Conservation (phyloP, 805 yeast genomes). For the Wickerhamiella brachini region DNA sequence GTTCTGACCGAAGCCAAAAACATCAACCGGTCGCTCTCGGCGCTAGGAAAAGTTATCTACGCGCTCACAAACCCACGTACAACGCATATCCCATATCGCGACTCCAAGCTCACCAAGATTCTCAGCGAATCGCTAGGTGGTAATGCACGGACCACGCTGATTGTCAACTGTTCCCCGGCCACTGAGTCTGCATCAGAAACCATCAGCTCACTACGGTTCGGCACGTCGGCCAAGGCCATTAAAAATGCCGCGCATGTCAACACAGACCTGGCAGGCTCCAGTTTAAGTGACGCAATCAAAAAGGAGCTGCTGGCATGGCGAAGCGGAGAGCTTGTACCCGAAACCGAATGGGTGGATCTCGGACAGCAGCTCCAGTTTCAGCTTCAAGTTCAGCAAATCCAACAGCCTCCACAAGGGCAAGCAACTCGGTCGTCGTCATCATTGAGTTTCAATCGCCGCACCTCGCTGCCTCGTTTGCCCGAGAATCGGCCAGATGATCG, state of each 20-base stretch:
- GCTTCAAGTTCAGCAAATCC: too few relatives aligned
- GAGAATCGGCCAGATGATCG: background rate
- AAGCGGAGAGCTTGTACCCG: constrained; percentile 21
- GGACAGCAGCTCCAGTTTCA: background rate
- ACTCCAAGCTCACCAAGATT: constrained; percentile 64
- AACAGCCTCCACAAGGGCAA: too few relatives aligned
- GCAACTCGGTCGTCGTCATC: background rate
- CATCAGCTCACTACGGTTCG: constrained; percentile 58
- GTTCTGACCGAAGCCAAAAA: constrained; percentile 72
- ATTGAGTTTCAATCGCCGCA: background rate
- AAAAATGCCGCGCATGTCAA: constrained; percentile 53
- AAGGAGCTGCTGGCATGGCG: constrained; percentile 29
- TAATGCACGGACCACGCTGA: constrained; percentile 60
- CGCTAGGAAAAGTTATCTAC: constrained; percentile 70
- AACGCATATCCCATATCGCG: constrained; percentile 59
- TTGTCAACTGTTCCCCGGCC: constrained; percentile 62
- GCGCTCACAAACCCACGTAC: constrained; percentile 58
- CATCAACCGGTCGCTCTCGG: constrained; percentile 63
- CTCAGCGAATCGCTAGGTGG: constrained; percentile 74
- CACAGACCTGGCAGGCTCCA: constrained; percentile 27
- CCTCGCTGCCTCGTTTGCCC: background rate
- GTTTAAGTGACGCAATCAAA: constrained; percentile 24
- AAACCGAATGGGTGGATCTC: constrained; percentile 18
- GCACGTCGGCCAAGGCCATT: constrained; percentile 55
- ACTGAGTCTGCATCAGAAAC: constrained; percentile 47